Conservation (phyloP, 805 yeast genomes). For the Saccharomycopsis sp. region DNA sequence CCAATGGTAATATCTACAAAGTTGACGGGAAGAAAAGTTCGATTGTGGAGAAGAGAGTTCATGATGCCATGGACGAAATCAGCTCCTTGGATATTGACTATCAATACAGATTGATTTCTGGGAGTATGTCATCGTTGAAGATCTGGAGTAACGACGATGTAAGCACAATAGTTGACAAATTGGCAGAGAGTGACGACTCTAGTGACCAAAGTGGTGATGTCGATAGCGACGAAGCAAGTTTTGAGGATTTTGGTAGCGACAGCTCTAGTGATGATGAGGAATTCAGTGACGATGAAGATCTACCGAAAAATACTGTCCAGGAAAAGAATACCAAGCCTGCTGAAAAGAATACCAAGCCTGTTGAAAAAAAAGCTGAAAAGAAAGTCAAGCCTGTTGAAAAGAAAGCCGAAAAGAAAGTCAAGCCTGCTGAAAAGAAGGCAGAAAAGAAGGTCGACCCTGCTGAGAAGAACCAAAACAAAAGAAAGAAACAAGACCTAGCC, state of each 20-base stretch:
- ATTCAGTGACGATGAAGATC: conserved; percentile 22
- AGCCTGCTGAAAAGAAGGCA: background rate
- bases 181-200: conserved; percentile 12
- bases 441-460: conserved; percentile 11
- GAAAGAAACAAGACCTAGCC: conserved; percentile 14
- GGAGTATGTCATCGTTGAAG: conserved; percentile 75
- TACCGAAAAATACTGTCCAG: conserved; percentile 13
- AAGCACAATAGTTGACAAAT: conserved; percentile 19
- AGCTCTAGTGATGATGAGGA: conserved; percentile 33
- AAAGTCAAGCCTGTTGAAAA: too few relatives aligned
- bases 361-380: conserved; percentile 16
- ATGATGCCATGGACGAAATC: conserved; percentile 69
- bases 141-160: conserved; percentile 54
- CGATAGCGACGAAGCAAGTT: conserved; percentile 5
- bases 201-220: conserved; percentile 14
- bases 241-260: background rate
- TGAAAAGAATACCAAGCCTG: conserved; percentile 20
- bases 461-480: conserved; percentile 14
- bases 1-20: conserved; percentile 66
- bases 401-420: conserved; percentile 8
- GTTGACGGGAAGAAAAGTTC: conserved; percentile 60
- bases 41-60: conserved; percentile 58
- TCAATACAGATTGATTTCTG: conserved; percentile 72
- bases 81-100: conserved; percentile 69
- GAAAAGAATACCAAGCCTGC: conserved; percentile 21